A percentile compares a stretch with the other conserved stretches of the same genome.
Conservation (phyloP, 139 green algal genomes). For the Tetradesmus obliquus region DNA sequence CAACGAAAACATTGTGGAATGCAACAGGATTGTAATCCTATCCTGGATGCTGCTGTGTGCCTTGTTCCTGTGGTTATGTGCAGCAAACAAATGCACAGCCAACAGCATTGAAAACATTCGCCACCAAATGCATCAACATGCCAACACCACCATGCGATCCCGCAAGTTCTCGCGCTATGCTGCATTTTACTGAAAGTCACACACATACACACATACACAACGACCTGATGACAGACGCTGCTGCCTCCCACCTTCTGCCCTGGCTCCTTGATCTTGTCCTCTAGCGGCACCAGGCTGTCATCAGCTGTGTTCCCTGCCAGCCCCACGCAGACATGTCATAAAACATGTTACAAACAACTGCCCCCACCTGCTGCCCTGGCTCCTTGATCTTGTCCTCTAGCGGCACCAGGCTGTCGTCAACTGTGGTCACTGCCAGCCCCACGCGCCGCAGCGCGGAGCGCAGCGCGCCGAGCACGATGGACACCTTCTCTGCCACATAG, state of each 20-base stretch:
- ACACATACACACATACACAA: too few species aligned
- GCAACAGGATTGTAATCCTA: too few species aligned
- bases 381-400: neutral
- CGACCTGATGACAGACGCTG: too few species aligned
- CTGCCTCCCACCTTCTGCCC: neutral
- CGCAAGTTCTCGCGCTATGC: too few species aligned
- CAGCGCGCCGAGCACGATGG: constrained; percentile 9
- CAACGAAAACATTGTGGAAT: neutral
- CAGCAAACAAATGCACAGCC: too few species aligned
- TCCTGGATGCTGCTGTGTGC: too few species aligned
- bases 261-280: neutral
- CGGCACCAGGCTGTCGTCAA: constrained; percentile 1
- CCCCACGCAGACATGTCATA: neutral
- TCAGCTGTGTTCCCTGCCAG: constrained; percentile 1
- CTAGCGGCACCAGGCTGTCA: neutral
- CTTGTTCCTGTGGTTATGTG: too few species aligned
- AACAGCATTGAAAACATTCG: too few species aligned
- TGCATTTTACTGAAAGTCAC: too few species aligned
- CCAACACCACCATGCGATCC: too few species aligned
- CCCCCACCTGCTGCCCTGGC: neutral
- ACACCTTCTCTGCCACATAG: constrained; percentile 20
- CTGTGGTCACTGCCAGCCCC: constrained; percentile 8
- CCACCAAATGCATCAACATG: too few species aligned
- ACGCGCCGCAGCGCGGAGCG: neutral
- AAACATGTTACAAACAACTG: neutral